Evolutionary conservation across 768 basidiomycete species (phyloP), one percentile per base, ranked within the genome.

Genomic region (Vararia minispora): DNA sequence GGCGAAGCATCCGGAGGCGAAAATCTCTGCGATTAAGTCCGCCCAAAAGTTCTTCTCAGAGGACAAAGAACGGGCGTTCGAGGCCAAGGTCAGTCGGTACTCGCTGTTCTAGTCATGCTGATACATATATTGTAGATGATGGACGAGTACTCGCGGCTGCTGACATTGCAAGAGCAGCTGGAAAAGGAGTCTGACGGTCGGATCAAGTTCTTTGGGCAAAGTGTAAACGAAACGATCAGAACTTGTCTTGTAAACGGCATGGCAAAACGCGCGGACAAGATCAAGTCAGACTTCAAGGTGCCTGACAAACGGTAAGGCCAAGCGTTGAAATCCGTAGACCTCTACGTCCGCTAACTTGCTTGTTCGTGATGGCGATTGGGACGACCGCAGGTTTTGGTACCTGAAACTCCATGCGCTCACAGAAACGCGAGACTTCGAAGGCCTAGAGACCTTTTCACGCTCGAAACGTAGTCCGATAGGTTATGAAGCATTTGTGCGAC

Each of bases 11-110:
- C 75, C 79, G 31, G 50, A 64, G 12, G 72, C 87, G 2, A 78
- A 74, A 52, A 68, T 91, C 26, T 65, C 71, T 0, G 71, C 79
- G 12, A 72, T 94, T 39, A 81, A 80, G 53, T 68, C 76, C 13
- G 89, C 92, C 1, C 84, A 88, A 43, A 97, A 91, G 54, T 90
- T 86, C 59, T 91, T 98, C 53, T 81, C 79, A 1, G 91, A 99
- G 54, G 90, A 98, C 54, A 97, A 91, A 57, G 91, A 98, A 47
- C 70, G 79, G 2, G 48, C 60, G 0, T 98, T 97, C 54, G 95
- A 99, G 58, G 79, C 91, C 5, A 94, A 85, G 74, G 91, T 84
- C 36, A 14, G 57, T 47, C n/a, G 13, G 28, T 14, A 29, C 35
- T 14, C 6, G 37, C 5, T 16, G 7, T 22, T 35, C 13, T 13